Base-by-base conservation (phyloP, 257 asterid species). In the Anisodus tanguticus region DNA sequence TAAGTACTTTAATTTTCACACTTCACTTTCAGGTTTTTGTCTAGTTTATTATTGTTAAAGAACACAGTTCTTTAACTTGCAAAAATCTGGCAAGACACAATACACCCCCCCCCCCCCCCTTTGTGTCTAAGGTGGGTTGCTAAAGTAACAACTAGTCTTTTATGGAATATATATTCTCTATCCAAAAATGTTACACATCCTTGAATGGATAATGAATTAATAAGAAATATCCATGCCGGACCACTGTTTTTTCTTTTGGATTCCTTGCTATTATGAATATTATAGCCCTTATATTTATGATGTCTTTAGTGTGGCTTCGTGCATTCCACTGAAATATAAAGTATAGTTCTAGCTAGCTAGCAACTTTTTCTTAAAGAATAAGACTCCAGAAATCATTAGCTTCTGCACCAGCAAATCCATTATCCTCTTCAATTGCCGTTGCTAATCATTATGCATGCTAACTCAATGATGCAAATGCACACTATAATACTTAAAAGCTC, bases 191-290 rank as follows among this genome's bases (percentile, higher is more conserved):
- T 31, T 31, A 31, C 35, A 31, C 35, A 31, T 31, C 35, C 35
- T 41, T 41, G 3, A 43, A 9, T 43, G 57, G 78, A n/a, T 3
- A 70, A 43, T 17, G 5, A 17, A 70, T 41, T 6, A 70, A 16
- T 17, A 70, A 43, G 41, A 72, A 45, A 45, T 72, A 9, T 45
- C 80, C 3, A 3, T 5, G 43, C 19, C 31, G 80, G 80, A 74
- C 80, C 80, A 74, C 60, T 49, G 19, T 19, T 60, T 22, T 74
- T 68, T 74, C 80, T 74, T 22, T 22, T 74, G 80, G 80, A 74
- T 74, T 74, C 80, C 80, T 47, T 19, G 59, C 59, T 10, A 72
- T 47, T 9, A 70, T 43, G 77, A 16, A 54, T 13, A 54, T 35
- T 35, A 22, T 22, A 22, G 26, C 26, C 26, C 26, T 22, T 22